Base-by-base conservation (phyloP, 2,329 filamentous ascomycete species). In the Colletotrichum lindemuthianum region DNA sequence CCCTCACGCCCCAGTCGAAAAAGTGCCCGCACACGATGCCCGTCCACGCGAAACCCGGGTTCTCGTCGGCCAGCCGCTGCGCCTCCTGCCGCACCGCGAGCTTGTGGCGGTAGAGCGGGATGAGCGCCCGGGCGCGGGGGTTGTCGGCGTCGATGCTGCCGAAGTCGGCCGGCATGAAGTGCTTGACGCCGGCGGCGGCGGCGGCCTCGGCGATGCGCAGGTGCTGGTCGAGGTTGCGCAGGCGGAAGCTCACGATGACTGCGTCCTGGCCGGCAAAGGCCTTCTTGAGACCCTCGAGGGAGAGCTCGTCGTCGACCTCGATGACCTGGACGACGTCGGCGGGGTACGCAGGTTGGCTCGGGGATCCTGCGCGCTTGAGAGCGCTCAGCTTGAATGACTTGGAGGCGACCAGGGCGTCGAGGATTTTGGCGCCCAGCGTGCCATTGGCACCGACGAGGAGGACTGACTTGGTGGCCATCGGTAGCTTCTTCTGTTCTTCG, bases 111-210 rank as follows among this genome's bases (percentile, higher is more conserved):
- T 77, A 80, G 24, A 79, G 70, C 32, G 71, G 72, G 10, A 79
- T 74, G 41, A 80, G 72, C 69, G 75, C 70, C 60, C 72, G 70
- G 8, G 77, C 77, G 15, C 70, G 69, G 53, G 64, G 40, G 63
- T 71, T 75, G 58, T 70, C 72, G 44, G 77, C 73, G 67, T 80
- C 77, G 47, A 75, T 76, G 71, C 76, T 78, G 55, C 78, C 78
- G 61, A 75, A 80, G 70, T 80, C 78, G 61, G 78, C 77, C 32
- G 77, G 78, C 63, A 80, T 74, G 58, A 78, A 72, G 50, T 77
- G 74, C 67, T 67, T 68, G 9, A 80, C 77, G 15, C 74, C 75
- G 0, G 74, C 75, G 0, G 73, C 73, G 7, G 71, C 74, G 2
- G 77, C 77, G 8, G 78, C 78, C 44, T 76, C 70, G 36, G 74